Conservation (phyloP, 805 yeast species). For the Pichia nanzhaoensis region DNA sequence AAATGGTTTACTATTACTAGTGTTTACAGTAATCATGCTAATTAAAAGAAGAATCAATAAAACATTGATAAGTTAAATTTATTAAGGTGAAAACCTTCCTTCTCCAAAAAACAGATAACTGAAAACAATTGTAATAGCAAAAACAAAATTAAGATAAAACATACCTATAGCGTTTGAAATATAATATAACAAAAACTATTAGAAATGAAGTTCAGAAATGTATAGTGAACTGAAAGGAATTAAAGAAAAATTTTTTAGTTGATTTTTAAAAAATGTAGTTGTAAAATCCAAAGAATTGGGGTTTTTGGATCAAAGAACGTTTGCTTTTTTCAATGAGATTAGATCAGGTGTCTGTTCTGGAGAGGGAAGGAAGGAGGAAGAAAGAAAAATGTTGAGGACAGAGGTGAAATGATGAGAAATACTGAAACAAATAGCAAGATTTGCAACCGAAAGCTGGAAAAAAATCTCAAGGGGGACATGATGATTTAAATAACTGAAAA, state of each 20-base stretch:
- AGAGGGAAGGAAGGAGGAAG: slow-evolving; percentile 16
- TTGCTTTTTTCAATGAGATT: slow-evolving; percentile 7
- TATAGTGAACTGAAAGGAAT: too few relatives aligned
- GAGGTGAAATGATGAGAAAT: slow-evolving; percentile 3
- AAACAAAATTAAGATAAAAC: background rate
- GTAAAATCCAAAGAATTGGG: slow-evolving; percentile 5
- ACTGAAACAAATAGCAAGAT: background rate
- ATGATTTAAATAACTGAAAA: background rate
- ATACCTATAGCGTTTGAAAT: slow-evolving; percentile 1
- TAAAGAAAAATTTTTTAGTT: background rate
- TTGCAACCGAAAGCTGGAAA: too few relatives aligned
- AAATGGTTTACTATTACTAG: background rate
- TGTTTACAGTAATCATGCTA: background rate
- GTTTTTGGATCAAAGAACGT: background rate
- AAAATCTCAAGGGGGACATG: background rate
- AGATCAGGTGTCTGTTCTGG: slow-evolving; percentile 16
- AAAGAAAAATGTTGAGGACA: slow-evolving; percentile 3
- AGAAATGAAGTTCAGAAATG: background rate
- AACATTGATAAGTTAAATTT: background rate
- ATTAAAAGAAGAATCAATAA: background rate
- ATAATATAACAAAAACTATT: background rate
- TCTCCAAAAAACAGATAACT: slow-evolving; percentile 3
- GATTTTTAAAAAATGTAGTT: background rate
- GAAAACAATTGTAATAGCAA: slow-evolving; percentile 2
- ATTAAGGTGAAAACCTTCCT: background rate